Evolutionary conservation across 1,139 yeast genomes (phyloP).

Genomic region (Yamadazyma diospyri): DNA sequence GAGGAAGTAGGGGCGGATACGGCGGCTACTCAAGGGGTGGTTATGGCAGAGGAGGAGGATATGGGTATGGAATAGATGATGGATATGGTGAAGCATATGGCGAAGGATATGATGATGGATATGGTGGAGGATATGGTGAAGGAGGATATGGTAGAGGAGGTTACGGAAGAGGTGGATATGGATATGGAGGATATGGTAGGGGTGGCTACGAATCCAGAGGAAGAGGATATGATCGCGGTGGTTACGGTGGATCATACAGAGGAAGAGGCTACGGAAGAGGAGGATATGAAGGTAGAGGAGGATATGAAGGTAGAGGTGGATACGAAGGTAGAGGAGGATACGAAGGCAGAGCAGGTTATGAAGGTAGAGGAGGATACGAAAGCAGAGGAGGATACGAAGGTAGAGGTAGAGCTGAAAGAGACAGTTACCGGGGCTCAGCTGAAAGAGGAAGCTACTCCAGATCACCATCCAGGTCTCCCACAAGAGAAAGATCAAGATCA

Average conservation of each 20-base stretch:
- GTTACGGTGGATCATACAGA: conserved; percentile 8
- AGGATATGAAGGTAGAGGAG: conserved; percentile 11
- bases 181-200: conserved; percentile 13
- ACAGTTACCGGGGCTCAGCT: conserved; percentile 8
- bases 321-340: conserved; percentile 16
- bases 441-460: conserved; percentile 26
- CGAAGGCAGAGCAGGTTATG: conserved; percentile 16
- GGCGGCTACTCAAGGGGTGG: conserved; percentile 19
- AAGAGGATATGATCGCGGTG: conserved; percentile 17
- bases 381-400: conserved; percentile 10
- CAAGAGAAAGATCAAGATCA: conserved; percentile 40
- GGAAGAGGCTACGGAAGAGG: conserved; percentile 20
- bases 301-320: conserved; percentile 21
- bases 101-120: conserved; percentile 17
- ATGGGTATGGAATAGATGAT: conserved; percentile 16
- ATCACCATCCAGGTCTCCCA: conserved; percentile 42
- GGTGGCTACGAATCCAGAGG: conserved; percentile 17
- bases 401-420: conserved; percentile 11
- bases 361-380: conserved; percentile 11
- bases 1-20: conserved; percentile 17
- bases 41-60: conserved; percentile 11
- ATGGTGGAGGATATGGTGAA: conserved; percentile 18
- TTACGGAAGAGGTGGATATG: conserved; percentile 23
- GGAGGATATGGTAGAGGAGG: conserved; percentile 18
- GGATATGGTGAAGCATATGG: too few species aligned